phyloP scores from a whole-genome alignment of 805 yeast species.

The Starmera caribaea region DNA sequence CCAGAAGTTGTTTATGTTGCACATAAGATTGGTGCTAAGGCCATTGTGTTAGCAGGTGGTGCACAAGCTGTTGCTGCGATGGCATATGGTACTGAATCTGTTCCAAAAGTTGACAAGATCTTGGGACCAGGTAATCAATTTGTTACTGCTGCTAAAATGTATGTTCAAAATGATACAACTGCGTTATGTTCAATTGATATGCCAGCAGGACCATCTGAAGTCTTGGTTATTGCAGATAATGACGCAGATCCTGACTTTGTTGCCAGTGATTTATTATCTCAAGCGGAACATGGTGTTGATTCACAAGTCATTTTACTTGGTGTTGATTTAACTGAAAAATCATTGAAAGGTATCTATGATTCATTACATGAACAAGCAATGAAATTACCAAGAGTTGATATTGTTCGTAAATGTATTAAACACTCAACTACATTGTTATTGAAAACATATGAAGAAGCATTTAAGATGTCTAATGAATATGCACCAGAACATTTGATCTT shows the following conservation, averaged over 20 bases:
- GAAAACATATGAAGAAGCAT: slow-evolving; percentile 65
- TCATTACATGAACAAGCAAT: slow-evolving; percentile 82
- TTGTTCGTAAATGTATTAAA: slow-evolving; percentile 83
- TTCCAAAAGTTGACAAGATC: slow-evolving; percentile 92
- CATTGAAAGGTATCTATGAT: slow-evolving; percentile 61
- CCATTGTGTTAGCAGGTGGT: slow-evolving; percentile 94
- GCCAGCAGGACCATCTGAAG: slow-evolving; percentile 99
- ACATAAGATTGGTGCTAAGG: slow-evolving; percentile 84
- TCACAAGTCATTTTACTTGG: slow-evolving; percentile 94
- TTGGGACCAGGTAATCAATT: slow-evolving; percentile 99
- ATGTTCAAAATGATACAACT: slow-evolving; percentile 88
- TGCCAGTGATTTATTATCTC: slow-evolving; percentile 92
- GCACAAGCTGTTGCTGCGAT: slow-evolving; percentile 98
- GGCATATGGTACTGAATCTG: slow-evolving; percentile 95
- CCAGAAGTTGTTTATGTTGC: slow-evolving; percentile 99
- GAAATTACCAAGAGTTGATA: slow-evolving; percentile 82
- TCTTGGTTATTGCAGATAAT: slow-evolving; percentile 86
- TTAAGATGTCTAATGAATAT: slow-evolving; percentile 77
- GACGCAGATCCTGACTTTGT: slow-evolving; percentile 90
- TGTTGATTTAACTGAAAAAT: slow-evolving; percentile 51
- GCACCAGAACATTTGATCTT: slow-evolving; percentile 98
- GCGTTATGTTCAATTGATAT: slow-evolving; percentile 95
- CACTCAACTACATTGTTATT: slow-evolving; percentile 82
- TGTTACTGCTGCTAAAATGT: slow-evolving; percentile 98
- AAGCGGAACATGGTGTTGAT: slow-evolving; percentile 98